These are phyloP conservation scores for Podaxis pistillaris DNA, from an alignment of 768 basidiomycete genomes.

Conservation along the genomic window DNA sequence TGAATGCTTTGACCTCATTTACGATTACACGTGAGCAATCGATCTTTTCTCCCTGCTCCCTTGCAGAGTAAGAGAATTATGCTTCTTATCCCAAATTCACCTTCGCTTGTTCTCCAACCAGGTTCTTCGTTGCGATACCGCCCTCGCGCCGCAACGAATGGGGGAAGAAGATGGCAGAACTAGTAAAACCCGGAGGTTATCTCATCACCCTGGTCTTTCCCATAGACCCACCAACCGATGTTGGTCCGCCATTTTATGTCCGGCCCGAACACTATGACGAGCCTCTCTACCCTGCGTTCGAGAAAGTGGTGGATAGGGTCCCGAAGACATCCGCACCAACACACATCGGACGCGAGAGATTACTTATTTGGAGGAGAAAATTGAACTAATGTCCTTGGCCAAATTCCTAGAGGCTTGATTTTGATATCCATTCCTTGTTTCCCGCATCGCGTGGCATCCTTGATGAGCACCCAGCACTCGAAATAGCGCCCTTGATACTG, in stretches of 20 bases:
- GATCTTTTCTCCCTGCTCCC: background rate
- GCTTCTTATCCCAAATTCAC: background rate
- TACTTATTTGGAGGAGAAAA: slow-evolving; percentile 53
- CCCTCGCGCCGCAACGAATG: slow-evolving; percentile 51
- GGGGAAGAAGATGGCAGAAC: slow-evolving; percentile 53
- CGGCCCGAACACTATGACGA: slow-evolving; percentile 54
- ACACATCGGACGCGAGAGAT: slow-evolving; percentile 47
- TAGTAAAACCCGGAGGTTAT: slow-evolving; percentile 62
- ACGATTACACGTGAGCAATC: slow-evolving; percentile 58
- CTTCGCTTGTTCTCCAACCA: slow-evolving; percentile 20
- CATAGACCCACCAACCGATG: slow-evolving; percentile 38
- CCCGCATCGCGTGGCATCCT: too few relatives aligned
- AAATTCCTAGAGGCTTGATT: background rate
- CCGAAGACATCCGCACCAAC: slow-evolving; percentile 39
- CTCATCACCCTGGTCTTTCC: slow-evolving; percentile 64
- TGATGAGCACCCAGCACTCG: too few relatives aligned
- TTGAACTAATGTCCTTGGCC: background rate
- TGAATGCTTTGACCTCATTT: slow-evolving; percentile 52
- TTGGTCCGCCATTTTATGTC: slow-evolving; percentile 65
- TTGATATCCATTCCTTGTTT: slow-evolving; percentile 14
- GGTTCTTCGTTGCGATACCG: slow-evolving; percentile 74
- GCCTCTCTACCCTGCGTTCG: slow-evolving; percentile 47
- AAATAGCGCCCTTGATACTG: too few relatives aligned
- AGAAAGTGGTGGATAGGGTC: slow-evolving; percentile 50
- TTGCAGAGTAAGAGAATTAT: background rate